These are phyloP conservation scores for Lichtheimia ornata DNA, from an alignment of 371 early-diverging fungal species.

Conservation along the genomic window DNA sequence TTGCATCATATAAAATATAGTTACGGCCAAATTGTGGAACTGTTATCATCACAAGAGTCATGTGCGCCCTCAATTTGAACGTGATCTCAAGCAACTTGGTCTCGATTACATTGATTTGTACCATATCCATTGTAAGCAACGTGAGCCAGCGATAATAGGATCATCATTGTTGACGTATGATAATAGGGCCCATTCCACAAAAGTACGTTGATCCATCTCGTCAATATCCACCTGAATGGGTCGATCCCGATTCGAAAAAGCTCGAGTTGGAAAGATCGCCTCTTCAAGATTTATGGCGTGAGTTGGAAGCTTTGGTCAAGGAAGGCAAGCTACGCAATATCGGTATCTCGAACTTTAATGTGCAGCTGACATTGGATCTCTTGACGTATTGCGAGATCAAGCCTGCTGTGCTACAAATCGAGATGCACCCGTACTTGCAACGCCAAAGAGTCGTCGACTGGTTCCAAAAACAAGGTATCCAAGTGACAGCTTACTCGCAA, in stretches of 20 bases:
- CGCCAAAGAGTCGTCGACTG: constrained; percentile 37
- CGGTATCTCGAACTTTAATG: constrained; percentile 63
- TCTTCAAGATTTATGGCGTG: constrained; percentile 23
- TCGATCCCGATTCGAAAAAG: constrained; percentile 6
- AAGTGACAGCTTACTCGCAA: constrained; percentile 47
- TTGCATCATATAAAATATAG: constrained; percentile 45
- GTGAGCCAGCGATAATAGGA: too few species aligned
- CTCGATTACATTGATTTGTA: constrained; percentile 68
- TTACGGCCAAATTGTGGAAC: constrained; percentile 77
- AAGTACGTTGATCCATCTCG: constrained; percentile 10
- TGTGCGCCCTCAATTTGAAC: constrained; percentile 46
- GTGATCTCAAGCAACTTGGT: constrained; percentile 47
- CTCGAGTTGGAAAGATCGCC: constrained; percentile 17
- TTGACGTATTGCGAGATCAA: constrained; percentile 35
- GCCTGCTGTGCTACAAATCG: constrained; percentile 24
- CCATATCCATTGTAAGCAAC: constrained; percentile 31
- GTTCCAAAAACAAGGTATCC: constrained; percentile 37
- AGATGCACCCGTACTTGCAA: constrained; percentile 62
- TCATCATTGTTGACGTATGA: neutral
- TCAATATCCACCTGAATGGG: constrained; percentile 18
- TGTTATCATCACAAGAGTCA: constrained; percentile 45
- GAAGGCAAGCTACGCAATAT: constrained; percentile 41
- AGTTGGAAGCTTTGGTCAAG: constrained; percentile 26
- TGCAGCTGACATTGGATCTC: constrained; percentile 28
- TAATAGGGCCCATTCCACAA: constrained; percentile 26